These are phyloP conservation scores for Dioszegia aurantiaca DNA, from an alignment of 768 basidiomycete species.

Conservation along the genomic window DNA sequence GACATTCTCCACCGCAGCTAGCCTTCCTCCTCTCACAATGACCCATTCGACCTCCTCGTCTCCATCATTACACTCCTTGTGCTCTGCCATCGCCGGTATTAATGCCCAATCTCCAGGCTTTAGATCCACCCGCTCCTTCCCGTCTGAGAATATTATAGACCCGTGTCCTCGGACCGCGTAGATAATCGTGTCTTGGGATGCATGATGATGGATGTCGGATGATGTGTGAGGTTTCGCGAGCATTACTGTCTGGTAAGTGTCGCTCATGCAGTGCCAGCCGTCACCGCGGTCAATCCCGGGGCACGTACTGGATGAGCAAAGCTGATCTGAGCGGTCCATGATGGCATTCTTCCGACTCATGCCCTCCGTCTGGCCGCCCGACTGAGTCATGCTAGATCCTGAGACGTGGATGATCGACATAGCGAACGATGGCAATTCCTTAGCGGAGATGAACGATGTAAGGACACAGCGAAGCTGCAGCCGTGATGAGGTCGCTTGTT, in stretches of 20 bases:
- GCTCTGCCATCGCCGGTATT: constrained; percentile 26
- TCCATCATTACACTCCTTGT: constrained; percentile 38
- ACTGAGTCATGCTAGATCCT: constrained; percentile 5
- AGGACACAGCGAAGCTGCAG: no score
- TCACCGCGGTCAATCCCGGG: neutral
- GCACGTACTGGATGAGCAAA: constrained; percentile 12
- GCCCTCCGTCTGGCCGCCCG: constrained; percentile 18
- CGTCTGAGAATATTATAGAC: constrained; percentile 25
- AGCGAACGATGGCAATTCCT: no score
- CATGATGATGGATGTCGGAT: constrained; percentile 30
- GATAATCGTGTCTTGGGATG: constrained; percentile 24
- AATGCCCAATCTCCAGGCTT: constrained; percentile 34
- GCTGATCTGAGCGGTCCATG: constrained; percentile 14
- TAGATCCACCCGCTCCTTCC: constrained; percentile 20
- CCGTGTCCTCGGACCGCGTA: constrained; percentile 28
- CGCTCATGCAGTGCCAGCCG: no score
- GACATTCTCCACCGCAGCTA: constrained; percentile 28
- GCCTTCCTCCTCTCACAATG: constrained; percentile 30
- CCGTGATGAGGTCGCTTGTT: no score
- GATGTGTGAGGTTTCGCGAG: constrained; percentile 24
- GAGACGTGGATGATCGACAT: constrained; percentile 12
- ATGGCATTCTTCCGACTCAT: constrained; percentile 20
- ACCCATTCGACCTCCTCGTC: constrained; percentile 39
- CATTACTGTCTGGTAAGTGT: no score
- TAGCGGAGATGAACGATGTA: no score